These are phyloP conservation scores for Apophysomyces variabilis DNA, from an alignment of 371 early-diverging fungal species.

Conservation along the genomic window DNA sequence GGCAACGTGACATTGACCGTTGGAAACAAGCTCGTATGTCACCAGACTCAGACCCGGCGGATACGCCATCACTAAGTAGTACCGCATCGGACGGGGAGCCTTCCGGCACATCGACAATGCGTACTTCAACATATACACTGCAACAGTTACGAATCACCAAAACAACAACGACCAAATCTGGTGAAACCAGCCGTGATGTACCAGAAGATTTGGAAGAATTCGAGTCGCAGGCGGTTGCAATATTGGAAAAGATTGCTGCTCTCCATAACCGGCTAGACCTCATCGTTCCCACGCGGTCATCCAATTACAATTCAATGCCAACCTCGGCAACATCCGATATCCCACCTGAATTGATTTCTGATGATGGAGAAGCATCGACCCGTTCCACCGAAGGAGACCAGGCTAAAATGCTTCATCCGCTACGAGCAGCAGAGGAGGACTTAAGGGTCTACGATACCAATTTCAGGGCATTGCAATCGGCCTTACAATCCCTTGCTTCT, in stretches of 20 bases:
- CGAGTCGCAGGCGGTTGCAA: constrained; percentile 24
- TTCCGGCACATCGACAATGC: constrained; percentile 8
- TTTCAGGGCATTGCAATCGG: constrained; percentile 39
- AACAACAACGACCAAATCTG: constrained; percentile 28
- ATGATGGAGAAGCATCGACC: constrained; percentile 19
- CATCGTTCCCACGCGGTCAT: constrained; percentile 41
- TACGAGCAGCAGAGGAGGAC: constrained; percentile 48
- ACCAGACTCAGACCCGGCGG: constrained; percentile 9
- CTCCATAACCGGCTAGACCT: constrained; percentile 37
- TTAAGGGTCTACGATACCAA: constrained; percentile 36
- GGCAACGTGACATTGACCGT: constrained; percentile 22
- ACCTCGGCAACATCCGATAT: constrained; percentile 20
- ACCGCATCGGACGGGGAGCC: constrained; percentile 14
- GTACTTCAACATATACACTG: constrained; percentile 38
- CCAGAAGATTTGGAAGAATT: constrained; percentile 34
- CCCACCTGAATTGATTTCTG: constrained; percentile 16
- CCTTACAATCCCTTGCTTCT: constrained; percentile 30
- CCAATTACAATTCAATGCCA: constrained; percentile 17
- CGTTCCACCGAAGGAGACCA: constrained; percentile 13
- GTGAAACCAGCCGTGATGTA: constrained; percentile 24
- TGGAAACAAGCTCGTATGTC: constrained; percentile 16
- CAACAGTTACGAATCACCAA: constrained; percentile 45
- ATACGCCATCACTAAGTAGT: constrained; percentile 8
- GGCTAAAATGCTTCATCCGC: constrained; percentile 37
- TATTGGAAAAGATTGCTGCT: constrained; percentile 36